phyloP scores from a whole-genome alignment of 371 early-diverging fungal genomes.

The Mycotypha africana region DNA sequence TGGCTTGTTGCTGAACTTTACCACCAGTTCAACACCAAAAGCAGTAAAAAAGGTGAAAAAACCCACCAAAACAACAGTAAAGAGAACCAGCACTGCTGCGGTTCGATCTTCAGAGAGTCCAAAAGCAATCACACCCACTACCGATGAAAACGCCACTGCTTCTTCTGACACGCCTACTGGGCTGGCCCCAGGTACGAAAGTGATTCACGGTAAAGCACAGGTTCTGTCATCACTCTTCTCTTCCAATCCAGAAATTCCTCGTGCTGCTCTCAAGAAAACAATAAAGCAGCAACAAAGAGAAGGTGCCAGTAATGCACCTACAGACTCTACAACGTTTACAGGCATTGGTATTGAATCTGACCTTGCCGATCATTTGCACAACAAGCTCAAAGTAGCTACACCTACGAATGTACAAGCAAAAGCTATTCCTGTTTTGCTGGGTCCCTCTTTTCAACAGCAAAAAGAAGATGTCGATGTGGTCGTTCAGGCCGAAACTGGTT shows the following conservation, averaged over 20 bases:
- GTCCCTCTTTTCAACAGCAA: slow-evolving; percentile 32
- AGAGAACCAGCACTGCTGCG: not conserved
- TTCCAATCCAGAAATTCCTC: slow-evolving; percentile 44
- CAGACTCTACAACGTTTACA: slow-evolving; percentile 55
- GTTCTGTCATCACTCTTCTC: slow-evolving; percentile 56
- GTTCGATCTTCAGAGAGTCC: slow-evolving; percentile 1
- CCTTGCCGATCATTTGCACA: slow-evolving; percentile 55
- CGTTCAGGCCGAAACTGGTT: slow-evolving; percentile 95
- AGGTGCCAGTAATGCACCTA: slow-evolving; percentile 53
- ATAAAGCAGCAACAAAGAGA: slow-evolving; percentile 23
- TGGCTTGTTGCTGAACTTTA: slow-evolving; percentile 66
- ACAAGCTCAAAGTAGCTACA: slow-evolving; percentile 58
- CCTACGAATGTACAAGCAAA: slow-evolving; percentile 75
- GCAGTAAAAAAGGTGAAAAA: not conserved
- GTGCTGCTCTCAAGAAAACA: slow-evolving; percentile 26
- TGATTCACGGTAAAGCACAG: slow-evolving; percentile 47
- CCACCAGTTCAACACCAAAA: slow-evolving; percentile 25
- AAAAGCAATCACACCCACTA: not conserved
- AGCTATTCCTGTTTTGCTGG: slow-evolving; percentile 58
- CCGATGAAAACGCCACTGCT: not conserved
- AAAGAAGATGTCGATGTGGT: slow-evolving; percentile 71
- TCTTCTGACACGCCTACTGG: slow-evolving; percentile 9
- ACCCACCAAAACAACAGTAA: slow-evolving; percentile 1
- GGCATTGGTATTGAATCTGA: slow-evolving; percentile 72
- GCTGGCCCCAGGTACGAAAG: slow-evolving; percentile 27